Evolutionary conservation across 495 filamentous ascomycete genomes (phyloP), one percentile per base, ranked within the genome.

Genomic region (Talaromyces borbonicus): DNA sequence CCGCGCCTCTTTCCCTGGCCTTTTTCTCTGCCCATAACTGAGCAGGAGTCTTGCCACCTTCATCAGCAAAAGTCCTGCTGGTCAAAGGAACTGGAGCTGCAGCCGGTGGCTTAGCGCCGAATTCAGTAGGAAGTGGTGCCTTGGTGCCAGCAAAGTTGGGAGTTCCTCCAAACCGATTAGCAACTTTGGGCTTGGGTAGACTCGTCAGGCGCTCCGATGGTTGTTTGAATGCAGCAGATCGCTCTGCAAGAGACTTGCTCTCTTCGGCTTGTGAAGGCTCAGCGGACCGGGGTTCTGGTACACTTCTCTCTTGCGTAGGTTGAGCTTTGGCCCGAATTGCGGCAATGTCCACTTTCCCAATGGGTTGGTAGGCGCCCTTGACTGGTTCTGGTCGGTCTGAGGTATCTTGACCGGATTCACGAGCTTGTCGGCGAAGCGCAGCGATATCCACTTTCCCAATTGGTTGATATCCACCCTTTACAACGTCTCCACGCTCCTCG

Each of bases 21-120:
- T 96, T 98, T 63, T 85, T 93, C 65, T 99, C 92, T 0, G 90
- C 90, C 92, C 92, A 99, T 14, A 95, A 61, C 58, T 99, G 92
- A 18, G 93, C 89, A 14, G 92, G 92, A 5, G 92, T 96, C 67
- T 97, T 99, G 37, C 89, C 90, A 47, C 85, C 90, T 63, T 93
- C 72, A 48, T 96, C 87, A 2, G 92, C 90, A 71, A 95, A 98
- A 18, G 87, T 95, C 53, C 84, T 77, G 62, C 88, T 93, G 29
- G 89, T 89, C 47, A 77, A 73, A 19, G 89, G 89, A 36, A 93
- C 69, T 25, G 79, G 79, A 0, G 76, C 62, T 6, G 72, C 58
- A 30, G 74, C 53, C 15, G 77, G 59, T 26, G 76, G 56, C 37
- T 74, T 75, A 5, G 70, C 53, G 5, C 72, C 72, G 19, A 85